Percentiles rank a stretch among this genome's conserved stretches.
Conservation (phyloP, 73 alveolate genomes). For the Uronychia setigera region DNA sequence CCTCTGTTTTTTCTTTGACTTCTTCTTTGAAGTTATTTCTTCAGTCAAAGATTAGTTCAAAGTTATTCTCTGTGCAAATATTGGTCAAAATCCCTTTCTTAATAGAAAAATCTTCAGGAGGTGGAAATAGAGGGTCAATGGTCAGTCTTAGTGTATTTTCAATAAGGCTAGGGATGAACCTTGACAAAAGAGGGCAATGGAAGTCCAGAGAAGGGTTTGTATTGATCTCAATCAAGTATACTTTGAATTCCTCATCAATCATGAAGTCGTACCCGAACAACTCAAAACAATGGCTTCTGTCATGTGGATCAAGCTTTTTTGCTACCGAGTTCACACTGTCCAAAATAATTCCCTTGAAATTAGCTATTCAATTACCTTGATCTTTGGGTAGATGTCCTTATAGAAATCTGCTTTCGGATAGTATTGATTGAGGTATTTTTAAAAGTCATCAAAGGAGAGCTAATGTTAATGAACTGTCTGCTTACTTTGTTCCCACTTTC, state of each 20-base stretch:
- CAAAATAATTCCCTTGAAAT: slow-evolving; percentile 28
- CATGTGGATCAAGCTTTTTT: slow-evolving; percentile 57
- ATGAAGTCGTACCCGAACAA: slow-evolving; percentile 85
- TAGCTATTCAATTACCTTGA: slow-evolving; percentile 68
- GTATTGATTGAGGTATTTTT: slow-evolving; percentile 54
- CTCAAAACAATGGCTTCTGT: slow-evolving; percentile 76
- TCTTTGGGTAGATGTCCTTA: slow-evolving; percentile 39
- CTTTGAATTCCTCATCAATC: slow-evolving; percentile 68
- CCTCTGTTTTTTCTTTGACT: not conserved
- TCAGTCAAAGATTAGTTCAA: too few species aligned
- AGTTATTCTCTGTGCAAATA: too few species aligned
- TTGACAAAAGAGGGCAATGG: slow-evolving; percentile 58
- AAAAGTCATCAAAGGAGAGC: slow-evolving; percentile 74
- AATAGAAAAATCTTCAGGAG: slow-evolving; percentile 19
- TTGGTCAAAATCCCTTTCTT: too few species aligned
- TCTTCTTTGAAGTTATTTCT: not conserved
- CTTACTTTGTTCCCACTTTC: slow-evolving; percentile 80
- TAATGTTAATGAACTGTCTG: not conserved
- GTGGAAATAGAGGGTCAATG: slow-evolving; percentile 68
- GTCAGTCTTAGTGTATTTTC: slow-evolving; percentile 79
- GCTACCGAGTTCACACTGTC: slow-evolving; percentile 24
- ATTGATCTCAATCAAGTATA: slow-evolving; percentile 83
- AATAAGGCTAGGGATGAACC: slow-evolving; percentile 69
- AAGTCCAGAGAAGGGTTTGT: slow-evolving; percentile 84
- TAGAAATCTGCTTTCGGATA: slow-evolving; percentile 19